A percentile compares a stretch with the other conserved stretches of the same genome.
These are phyloP conservation scores for Hygrocybe punicea DNA, from an alignment of 768 basidiomycete species.

Conservation along the genomic window DNA sequence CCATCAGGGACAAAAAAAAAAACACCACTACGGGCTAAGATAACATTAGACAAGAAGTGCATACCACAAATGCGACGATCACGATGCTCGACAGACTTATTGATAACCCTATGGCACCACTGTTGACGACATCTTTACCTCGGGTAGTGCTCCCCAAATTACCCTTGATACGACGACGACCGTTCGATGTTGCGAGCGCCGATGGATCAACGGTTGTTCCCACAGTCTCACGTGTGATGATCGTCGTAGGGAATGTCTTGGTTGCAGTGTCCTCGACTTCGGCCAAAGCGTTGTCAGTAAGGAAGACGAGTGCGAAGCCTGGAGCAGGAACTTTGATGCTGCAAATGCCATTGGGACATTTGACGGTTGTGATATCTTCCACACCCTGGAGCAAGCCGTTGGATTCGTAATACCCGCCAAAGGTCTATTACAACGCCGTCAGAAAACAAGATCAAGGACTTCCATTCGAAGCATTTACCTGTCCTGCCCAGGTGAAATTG, in stretches of 20 bases:
- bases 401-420: constrained; percentile 56
- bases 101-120: no score
- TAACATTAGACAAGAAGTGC: no score
- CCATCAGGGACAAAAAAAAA: no score
- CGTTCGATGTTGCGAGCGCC: constrained; percentile 66
- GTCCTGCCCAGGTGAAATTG: constrained; percentile 76
- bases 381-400: constrained; percentile 65
- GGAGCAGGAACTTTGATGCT: constrained; percentile 64
- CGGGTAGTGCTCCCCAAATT: constrained; percentile 34
- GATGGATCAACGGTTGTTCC: constrained; percentile 53
- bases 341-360: constrained; percentile 57
- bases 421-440: constrained; percentile 41
- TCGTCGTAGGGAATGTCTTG: constrained; percentile 56
- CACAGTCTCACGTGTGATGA: constrained; percentile 49
- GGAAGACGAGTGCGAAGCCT: constrained; percentile 71
- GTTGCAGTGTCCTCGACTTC: constrained; percentile 30
- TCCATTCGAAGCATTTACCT: constrained; percentile 42
- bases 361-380: constrained; percentile 53
- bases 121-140: no score
- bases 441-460: constrained; percentile 3
- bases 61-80: no score
- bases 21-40: no score
- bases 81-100: no score
- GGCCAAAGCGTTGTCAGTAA: constrained; percentile 41
- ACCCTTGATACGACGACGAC: constrained; percentile 31